Conservation (phyloP, 805 yeast species). For the Candida multigemmis region DNA sequence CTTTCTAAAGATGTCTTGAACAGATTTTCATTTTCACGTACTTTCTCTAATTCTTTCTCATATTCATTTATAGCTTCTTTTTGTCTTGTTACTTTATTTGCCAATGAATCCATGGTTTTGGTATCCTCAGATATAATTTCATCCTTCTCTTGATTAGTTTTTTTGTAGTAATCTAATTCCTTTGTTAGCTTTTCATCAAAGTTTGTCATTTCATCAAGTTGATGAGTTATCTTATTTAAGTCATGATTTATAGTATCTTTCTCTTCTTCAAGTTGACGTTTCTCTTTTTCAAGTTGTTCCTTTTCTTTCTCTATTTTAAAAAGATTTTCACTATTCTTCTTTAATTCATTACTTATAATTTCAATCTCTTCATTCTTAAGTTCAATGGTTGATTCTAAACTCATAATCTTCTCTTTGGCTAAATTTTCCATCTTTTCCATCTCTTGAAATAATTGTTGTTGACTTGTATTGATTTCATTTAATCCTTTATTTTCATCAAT, state of each 20-base stretch:
- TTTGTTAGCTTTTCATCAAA: slow-evolving; percentile 5
- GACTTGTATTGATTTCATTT: slow-evolving; percentile 9
- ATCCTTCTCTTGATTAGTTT: slow-evolving; percentile 15
- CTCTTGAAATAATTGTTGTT: slow-evolving; percentile 13
- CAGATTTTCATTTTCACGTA: slow-evolving; percentile 6
- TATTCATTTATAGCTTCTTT: slow-evolving; percentile 7
- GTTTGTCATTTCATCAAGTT: slow-evolving; percentile 2
- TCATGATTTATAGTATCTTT: slow-evolving; percentile 1
- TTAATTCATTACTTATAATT: slow-evolving; percentile 6
- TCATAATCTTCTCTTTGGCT: slow-evolving; percentile 12
- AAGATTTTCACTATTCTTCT: slow-evolving; percentile 2
- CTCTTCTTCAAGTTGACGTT: slow-evolving; percentile 5
- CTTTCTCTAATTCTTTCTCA: slow-evolving; percentile 7
- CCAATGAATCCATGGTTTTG: slow-evolving; percentile 18
- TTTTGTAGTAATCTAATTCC: slow-evolving; percentile 1
- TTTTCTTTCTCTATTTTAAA: slow-evolving; percentile 1
- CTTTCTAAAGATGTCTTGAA: too few species aligned
- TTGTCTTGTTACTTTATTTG: slow-evolving; percentile 11
- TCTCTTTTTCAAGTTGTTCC: slow-evolving; percentile 4
- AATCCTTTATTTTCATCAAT: slow-evolving; percentile 3
- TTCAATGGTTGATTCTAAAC: slow-evolving; percentile 10
- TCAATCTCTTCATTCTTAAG: too few species aligned
- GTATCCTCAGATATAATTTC: slow-evolving; percentile 21
- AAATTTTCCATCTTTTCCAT: slow-evolving; percentile 13
- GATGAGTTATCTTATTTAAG: slow-evolving; percentile 3